These are phyloP conservation scores for Obelidium mucronatum DNA, from an alignment of 192 early-diverging fungal genomes.

Conservation along the genomic window DNA sequence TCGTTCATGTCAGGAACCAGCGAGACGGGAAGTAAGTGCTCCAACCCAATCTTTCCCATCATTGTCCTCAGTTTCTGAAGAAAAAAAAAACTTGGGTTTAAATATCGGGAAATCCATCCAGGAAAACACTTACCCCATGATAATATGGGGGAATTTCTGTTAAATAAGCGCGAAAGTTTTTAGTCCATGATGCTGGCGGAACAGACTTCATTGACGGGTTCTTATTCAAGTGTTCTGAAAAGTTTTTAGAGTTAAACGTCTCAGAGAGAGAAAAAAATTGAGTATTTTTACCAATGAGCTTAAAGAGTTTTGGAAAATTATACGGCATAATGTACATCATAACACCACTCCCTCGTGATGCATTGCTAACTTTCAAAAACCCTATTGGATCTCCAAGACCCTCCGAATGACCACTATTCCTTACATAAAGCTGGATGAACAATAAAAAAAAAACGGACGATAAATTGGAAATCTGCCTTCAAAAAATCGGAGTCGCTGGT, in stretches of 20 bases:
- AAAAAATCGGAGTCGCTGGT: not conserved
- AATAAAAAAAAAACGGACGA: not conserved
- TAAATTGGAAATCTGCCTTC: not conserved
- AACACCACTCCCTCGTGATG: slow-evolving; percentile 58
- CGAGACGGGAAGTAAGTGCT: slow-evolving; percentile 42
- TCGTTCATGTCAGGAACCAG: slow-evolving; percentile 7
- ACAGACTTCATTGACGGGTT: slow-evolving; percentile 44
- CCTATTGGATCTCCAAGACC: slow-evolving; percentile 77
- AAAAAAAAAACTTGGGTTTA: not conserved
- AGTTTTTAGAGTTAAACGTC: slow-evolving; percentile 47
- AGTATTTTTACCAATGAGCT: slow-evolving; percentile 48
- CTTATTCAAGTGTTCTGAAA: slow-evolving; percentile 37
- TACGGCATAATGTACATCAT: slow-evolving; percentile 81
- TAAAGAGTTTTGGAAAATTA: slow-evolving; percentile 80
- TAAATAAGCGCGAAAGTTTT: slow-evolving; percentile 55
- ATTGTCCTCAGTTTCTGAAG: slow-evolving; percentile 61
- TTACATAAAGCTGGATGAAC: slow-evolving; percentile 46
- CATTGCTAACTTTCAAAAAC: slow-evolving; percentile 71
- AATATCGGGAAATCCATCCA: not conserved
- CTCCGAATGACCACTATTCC: slow-evolving; percentile 66
- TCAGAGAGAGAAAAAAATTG: not conserved
- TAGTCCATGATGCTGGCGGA: slow-evolving; percentile 55
- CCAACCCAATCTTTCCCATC: slow-evolving; percentile 40
- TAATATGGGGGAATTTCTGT: slow-evolving; percentile 43
- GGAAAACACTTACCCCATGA: slow-evolving; percentile 31